A percentile compares a stretch with the other conserved stretches of the same genome.
Evolutionary conservation across 2,329 filamentous ascomycete species (phyloP).

Genomic region (Mycosphaerella sp.): DNA sequence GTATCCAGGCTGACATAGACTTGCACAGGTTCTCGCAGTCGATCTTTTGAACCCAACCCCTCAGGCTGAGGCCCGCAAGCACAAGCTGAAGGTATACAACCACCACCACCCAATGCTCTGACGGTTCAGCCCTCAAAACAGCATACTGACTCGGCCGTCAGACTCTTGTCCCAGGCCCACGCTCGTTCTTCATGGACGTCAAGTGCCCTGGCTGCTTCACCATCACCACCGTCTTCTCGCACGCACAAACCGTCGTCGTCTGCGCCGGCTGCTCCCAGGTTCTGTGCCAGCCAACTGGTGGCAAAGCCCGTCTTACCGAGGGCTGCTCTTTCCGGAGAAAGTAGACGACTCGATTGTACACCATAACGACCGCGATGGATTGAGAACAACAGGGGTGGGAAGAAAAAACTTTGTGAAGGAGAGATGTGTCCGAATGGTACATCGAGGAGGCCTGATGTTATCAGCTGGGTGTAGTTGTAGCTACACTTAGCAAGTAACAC

Average conservation of each 20-base stretch:
- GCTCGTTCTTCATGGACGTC: constrained; percentile 99
- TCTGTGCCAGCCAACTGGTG: constrained; percentile 98
- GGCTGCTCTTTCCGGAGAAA: constrained; percentile 99
- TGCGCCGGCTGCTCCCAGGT: constrained; percentile 99
- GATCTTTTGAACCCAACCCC: constrained; percentile 99
- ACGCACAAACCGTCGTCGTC: constrained; percentile 99
- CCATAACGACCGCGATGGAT: constrained; percentile 20
- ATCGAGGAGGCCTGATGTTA: constrained; percentile 4
- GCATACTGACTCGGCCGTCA: constrained; percentile 15
- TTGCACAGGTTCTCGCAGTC: constrained; percentile 91
- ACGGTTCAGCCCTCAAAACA: too few relatives aligned
- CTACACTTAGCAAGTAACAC: constrained; percentile 8
- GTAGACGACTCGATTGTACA: constrained; percentile 57
- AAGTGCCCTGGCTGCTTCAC: constrained; percentile 99
- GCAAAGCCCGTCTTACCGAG: constrained; percentile 98
- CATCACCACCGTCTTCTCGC: constrained; percentile 99
- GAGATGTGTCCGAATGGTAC: not conserved
- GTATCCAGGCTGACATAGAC: constrained; percentile 23
- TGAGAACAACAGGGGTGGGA: constrained; percentile 7
- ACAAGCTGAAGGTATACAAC: constrained; percentile 94
- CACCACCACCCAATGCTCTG: not conserved
- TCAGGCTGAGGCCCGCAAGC: constrained; percentile 97
- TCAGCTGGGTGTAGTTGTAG: constrained; percentile 8
- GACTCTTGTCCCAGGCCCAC: constrained; percentile 80
- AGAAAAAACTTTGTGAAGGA: constrained; percentile 1